Conservation (phyloP, 2,329 filamentous ascomycete species). For the Xylaria sp. region DNA sequence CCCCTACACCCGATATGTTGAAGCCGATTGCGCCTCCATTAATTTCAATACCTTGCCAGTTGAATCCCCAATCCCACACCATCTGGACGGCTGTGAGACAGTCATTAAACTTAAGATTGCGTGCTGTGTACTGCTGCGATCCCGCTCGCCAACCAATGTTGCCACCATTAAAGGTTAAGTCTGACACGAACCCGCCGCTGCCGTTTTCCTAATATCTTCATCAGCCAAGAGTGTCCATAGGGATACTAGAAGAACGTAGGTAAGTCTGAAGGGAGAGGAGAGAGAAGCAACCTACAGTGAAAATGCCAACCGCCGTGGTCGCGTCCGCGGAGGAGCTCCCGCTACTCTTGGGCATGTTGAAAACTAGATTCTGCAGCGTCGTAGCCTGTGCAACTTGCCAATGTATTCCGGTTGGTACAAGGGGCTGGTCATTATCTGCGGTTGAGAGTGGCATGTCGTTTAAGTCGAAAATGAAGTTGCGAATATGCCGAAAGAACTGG, state of each 20-base stretch:
- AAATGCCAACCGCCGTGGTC: constrained; percentile 64
- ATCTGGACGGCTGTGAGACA: constrained; percentile 65
- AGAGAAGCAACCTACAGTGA: constrained; percentile 54
- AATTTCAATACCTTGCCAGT: constrained; percentile 16
- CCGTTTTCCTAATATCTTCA: constrained; percentile 58
- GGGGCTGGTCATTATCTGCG: neutral
- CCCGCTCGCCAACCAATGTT: constrained; percentile 58
- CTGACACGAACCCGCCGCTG: constrained; percentile 69
- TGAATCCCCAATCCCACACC: constrained; percentile 69
- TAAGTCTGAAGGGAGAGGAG: no score
- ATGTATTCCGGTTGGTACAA: neutral
- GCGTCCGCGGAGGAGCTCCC: constrained; percentile 47
- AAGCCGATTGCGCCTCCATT: constrained; percentile 42
- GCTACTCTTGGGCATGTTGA: constrained; percentile 52
- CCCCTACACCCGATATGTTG: constrained; percentile 59
- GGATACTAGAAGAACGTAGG: no score
- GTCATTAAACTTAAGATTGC: constrained; percentile 64
- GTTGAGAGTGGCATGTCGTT: constrained; percentile 57
- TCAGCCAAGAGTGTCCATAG: no score
- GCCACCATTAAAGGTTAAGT: constrained; percentile 69
- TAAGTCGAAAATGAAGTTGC: constrained; percentile 64
- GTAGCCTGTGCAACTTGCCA: neutral
- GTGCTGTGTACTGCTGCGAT: constrained; percentile 69
- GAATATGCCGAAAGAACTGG: constrained; percentile 66
- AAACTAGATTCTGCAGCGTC: neutral